phyloP scores from a whole-genome alignment of 208 protist species.

The Acanthamoeba lugdunensis region DNA sequence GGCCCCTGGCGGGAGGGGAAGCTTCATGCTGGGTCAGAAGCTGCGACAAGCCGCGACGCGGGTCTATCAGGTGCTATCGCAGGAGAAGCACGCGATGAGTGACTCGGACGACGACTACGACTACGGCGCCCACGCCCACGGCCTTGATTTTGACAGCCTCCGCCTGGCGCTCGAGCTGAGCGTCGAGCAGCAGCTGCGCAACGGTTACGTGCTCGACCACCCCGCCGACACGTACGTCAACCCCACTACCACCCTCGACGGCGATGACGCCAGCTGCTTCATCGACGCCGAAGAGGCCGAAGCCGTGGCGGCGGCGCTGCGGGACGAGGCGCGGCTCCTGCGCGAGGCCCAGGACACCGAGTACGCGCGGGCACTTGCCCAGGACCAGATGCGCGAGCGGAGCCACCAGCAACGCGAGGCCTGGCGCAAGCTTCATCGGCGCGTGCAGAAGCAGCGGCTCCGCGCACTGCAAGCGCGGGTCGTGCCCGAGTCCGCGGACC shows the following conservation, averaged over 20 bases:
- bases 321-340: slow-evolving; percentile 14
- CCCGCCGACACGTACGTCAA: not conserved
- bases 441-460: not conserved
- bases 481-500: not conserved
- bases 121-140: not conserved
- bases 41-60: not conserved
- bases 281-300: not conserved
- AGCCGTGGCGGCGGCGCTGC: not conserved
- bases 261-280: not conserved
- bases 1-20: not conserved
- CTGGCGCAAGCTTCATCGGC: not conserved
- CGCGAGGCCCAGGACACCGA: slow-evolving; percentile 10
- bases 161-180: slow-evolving; percentile 4
- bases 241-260: not conserved
- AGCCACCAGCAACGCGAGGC: not conserved
- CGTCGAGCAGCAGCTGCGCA: not conserved
- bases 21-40: slow-evolving; percentile 13
- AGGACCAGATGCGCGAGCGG: not conserved
- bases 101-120: not conserved
- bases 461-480: not conserved
- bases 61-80: not conserved
- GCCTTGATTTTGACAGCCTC: not conserved
- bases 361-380: not conserved
- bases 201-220: not conserved
- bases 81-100: slow-evolving; percentile 40